Evolutionary conservation across 352 stramenopile genomes (phyloP), one percentile per base, ranked within the genome.

Genomic region (Pythium myriotylum): DNA sequence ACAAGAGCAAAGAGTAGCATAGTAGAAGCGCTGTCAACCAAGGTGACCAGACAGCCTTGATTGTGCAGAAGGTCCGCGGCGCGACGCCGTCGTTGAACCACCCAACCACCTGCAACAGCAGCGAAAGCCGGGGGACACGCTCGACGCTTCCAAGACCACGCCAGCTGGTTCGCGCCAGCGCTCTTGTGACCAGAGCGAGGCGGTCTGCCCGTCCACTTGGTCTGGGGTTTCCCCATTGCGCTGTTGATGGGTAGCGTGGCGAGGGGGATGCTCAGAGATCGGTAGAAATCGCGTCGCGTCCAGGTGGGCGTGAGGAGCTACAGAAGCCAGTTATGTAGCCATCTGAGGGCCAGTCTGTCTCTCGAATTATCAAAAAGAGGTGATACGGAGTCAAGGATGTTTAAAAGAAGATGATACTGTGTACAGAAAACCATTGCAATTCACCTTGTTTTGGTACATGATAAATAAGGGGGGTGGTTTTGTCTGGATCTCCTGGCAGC

Each of bases 301-400:
- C 37, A 43, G 8, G 37, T 16, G 37, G n/a, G 5, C 29, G 29
- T 35, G 29, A 35, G 29, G 29, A 32, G 16, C 17, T 19, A 4
- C 39, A 35, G 32, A 50, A 63, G 46, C 50, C 56, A 57, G 49
- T 59, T 53, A 22, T 65, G 57, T 46, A 66, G 27, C 59, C 59
- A 66, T 66, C 27, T 66, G 43, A 33, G 7, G n/a, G 4, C 16
- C 10, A 37, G 41, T 41, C 45, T 20, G 56, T 57, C 56, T 37
- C 24, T n/a, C 57, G 24, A 19, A 35, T 0, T 20, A 0, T 14
- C 42, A 54, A 9, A 59, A 35, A 20, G 26, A 35, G 58, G 58
- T 65, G 49, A 42, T 3, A 59, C 3, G 3, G n/a, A 13, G 29
- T 10, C 10, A 10, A 10, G 5, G 5, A 10, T 10, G 29, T 43